These are phyloP conservation scores for Pachyrhizus erosus DNA, from an alignment of 306 rosid species.

Conservation along the genomic window DNA sequence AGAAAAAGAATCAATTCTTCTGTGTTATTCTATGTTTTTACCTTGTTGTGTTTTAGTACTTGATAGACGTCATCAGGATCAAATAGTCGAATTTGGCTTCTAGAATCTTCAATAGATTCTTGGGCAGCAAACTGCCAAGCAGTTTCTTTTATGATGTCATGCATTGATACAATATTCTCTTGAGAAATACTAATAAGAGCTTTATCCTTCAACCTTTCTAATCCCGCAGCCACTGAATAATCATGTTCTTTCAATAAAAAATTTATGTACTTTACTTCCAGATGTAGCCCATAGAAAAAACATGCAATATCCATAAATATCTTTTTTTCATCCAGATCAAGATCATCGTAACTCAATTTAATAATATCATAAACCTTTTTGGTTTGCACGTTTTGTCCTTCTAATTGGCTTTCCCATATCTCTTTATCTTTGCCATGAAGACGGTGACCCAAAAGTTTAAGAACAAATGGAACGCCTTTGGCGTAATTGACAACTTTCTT, in stretches of 20 bases:
- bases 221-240: neutral
- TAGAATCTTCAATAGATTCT: conserved; percentile 12
- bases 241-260: neutral
- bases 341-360: conserved; percentile 4
- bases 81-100: neutral
- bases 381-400: neutral
- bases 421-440: neutral
- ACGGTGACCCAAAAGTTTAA: neutral
- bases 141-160: conserved; percentile 34
- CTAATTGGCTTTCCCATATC: conserved; percentile 28
- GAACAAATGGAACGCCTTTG: neutral
- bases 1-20: neutral
- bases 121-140: conserved; percentile 28
- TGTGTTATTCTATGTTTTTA: neutral
- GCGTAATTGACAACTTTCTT: neutral
- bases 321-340: neutral
- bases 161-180: conserved; percentile 3
- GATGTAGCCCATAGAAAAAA: neutral
- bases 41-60: conserved; percentile 25
- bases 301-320: conserved; percentile 44
- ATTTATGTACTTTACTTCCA: neutral
- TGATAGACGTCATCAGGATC: neutral
- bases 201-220: conserved; percentile 25
- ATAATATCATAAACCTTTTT: neutral
- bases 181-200: conserved; percentile 15